Evolutionary conservation across 352 stramenopile species (phyloP), one percentile per base, ranked within the genome.

Genomic region (Phytophthora fragariaefolia): DNA sequence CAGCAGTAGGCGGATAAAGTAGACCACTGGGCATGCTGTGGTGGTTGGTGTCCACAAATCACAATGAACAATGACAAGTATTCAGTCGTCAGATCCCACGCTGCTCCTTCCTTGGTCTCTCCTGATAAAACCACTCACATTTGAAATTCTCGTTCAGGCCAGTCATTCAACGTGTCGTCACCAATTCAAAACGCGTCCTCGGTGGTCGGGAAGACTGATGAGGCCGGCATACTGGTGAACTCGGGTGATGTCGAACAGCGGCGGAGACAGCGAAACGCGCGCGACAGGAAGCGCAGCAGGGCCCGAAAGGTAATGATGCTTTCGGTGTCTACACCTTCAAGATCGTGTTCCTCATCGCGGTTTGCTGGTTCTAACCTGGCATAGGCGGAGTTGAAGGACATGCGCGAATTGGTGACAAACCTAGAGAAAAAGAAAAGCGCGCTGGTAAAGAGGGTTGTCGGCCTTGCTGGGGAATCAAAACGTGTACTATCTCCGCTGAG

Each of bases 1-100:
- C 28, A 57, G 15, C 28, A 46, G 24, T 65, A 63, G 42, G 23
- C 6, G 58, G 20, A 8, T 27, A 15, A 22, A 58, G 36, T 27
- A 36, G 6, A 36, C 12, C 30, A 6, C 30, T 36, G 30, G 12
- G 6, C 30, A 12, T 12, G 30, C 30, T 12, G 30, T 12, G 12
- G 30, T n/a, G n/a, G n/a, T n/a, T n/a, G n/a, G n/a, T n/a, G n/a
- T n/a, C n/a, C n/a, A n/a, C 30, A 36, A 36, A 36, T 36, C 30
- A 12, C 30, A 36, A 36, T 12, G 30, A 36, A 12, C 30, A 36
- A 12, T 12, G 30, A 12, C 12, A 6, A 36, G 30, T 36, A 12
- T 36, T 36, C 30, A 36, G 6, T 36, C 12, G 30, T 36, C 30
- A n/a, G 30, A 12, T 36, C 30, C 30, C 30, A 36, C 30, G 30